Evolutionary conservation across 805 yeast species (phyloP).

Genomic region (Candida adriatica): DNA sequence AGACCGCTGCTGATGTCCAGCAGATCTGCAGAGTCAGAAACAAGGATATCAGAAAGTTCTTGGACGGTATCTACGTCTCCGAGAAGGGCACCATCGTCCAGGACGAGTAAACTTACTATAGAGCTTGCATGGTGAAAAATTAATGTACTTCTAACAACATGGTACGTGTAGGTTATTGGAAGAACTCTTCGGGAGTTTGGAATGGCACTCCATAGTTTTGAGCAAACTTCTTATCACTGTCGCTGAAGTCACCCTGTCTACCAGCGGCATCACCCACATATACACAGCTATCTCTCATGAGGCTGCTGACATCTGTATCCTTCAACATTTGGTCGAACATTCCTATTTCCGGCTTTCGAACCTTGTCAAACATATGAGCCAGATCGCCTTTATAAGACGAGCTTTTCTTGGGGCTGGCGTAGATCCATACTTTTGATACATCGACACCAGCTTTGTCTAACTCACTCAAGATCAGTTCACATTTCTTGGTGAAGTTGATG

Average conservation of each 20-base stretch:
- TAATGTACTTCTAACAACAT: background rate
- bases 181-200: conserved; percentile 65
- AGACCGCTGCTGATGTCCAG: conserved; percentile 96
- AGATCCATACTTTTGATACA: conserved; percentile 35
- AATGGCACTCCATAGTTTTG: conserved; percentile 45
- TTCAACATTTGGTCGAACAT: conserved; percentile 57
- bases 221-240: conserved; percentile 72
- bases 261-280: conserved; percentile 99
- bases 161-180: conserved; percentile 20
- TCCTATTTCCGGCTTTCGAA: conserved; percentile 73
- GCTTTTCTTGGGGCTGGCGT: conserved; percentile 59
- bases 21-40: conserved; percentile 97
- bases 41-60: conserved; percentile 99
- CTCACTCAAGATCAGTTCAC: conserved; percentile 31
- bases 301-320: conserved; percentile 24
- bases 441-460: conserved; percentile 22
- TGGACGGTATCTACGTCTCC: conserved; percentile 99
- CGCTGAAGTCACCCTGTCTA: conserved; percentile 67
- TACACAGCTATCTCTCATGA: conserved; percentile 41
- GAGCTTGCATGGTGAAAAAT: conserved; percentile 1
- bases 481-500: conserved; percentile 33
- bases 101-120: conserved; percentile 33
- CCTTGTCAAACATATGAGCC: conserved; percentile 20
- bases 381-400: conserved; percentile 17
- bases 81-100: conserved; percentile 85